Base-by-base conservation (phyloP, 805 yeast species). In the Kluyveromyces nonfermentans region DNA sequence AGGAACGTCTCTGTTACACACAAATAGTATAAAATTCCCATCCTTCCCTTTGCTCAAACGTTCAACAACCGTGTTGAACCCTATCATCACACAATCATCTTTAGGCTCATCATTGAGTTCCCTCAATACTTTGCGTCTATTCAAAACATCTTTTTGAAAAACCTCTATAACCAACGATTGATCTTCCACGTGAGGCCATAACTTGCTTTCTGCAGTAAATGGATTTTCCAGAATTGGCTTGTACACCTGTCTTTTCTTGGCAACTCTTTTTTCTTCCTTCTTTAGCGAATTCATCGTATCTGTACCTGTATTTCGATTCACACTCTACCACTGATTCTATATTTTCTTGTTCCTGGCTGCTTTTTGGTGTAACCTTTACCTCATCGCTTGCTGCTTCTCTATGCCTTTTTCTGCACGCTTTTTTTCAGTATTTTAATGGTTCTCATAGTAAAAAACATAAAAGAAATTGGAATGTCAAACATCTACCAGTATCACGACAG, bases 201-300 rank as follows among this genome's bases (percentile, higher is more conserved):
- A 71, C 63, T 73, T 70, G 8, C 56, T 61, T 7, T 72, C 66
- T 40, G 70, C 70, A 0, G 82, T 73, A 53, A 67, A 80, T 2
- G 88, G 86, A 47, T 77, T 78, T 22, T 79, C 80, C 17, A 82
- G 63, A 2, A 82, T 63, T 0, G 88, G 85, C 57, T 76, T 80
- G 60, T 76, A 77, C 7, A 80, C 77, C 48, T 77, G 80, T 48
- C 72, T 69, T 42, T 74, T 65, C 55, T 70, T 50, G 5, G 55
- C 56, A 9, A 53, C 41, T 21, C 46, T 72, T 49, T 65, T 64
- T 41, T 78, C 82, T 1, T 70, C 46, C 18, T 70, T 72, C 48
- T 73, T 77, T 12, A 79, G 43, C 0, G 82, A 75, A 35, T 35
- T 43, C 49, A 46, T 46, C 6, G 33, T 18, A 25, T 25, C n/a